phyloP scores from a whole-genome alignment of 306 rosid genomes.

The Cucumis hystrix region DNA sequence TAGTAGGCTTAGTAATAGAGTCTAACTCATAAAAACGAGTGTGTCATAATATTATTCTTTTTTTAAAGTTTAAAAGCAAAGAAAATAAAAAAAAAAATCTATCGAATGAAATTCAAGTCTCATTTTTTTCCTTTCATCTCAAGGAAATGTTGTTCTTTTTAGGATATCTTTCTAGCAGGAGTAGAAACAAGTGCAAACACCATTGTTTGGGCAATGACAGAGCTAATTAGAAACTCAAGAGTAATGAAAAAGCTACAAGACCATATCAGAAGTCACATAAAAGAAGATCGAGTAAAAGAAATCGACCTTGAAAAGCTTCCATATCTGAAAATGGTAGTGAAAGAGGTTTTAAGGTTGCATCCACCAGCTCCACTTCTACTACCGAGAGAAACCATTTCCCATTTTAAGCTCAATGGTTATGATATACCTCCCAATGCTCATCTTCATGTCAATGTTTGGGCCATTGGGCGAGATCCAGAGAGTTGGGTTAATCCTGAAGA shows the following conservation, averaged over 20 bases:
- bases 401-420: not conserved
- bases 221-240: constrained; percentile 15
- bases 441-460: constrained; percentile 20
- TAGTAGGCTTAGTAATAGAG: too few species aligned
- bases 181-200: constrained; percentile 6
- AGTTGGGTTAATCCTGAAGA: constrained; percentile 19
- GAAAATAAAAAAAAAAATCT: too few species aligned
- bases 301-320: not conserved
- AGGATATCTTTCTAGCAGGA: constrained; percentile 29
- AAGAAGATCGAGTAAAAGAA: not conserved
- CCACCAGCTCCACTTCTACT: not conserved
- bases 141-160: not conserved
- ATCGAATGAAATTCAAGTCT: too few species aligned
- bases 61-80: too few species aligned
- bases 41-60: too few species aligned
- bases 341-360: not conserved
- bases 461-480: constrained; percentile 26
- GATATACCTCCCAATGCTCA: constrained; percentile 16
- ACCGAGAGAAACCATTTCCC: not conserved
- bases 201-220: constrained; percentile 27
- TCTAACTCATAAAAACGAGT: too few species aligned
- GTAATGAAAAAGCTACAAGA: constrained; percentile 23
- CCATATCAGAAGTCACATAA: constrained; percentile 21
- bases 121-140: not conserved
- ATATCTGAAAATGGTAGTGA: constrained; percentile 13